These are phyloP conservation scores for Schizochytrium sp. DNA, from an alignment of 108 stramenopile species.

Conservation along the genomic window DNA sequence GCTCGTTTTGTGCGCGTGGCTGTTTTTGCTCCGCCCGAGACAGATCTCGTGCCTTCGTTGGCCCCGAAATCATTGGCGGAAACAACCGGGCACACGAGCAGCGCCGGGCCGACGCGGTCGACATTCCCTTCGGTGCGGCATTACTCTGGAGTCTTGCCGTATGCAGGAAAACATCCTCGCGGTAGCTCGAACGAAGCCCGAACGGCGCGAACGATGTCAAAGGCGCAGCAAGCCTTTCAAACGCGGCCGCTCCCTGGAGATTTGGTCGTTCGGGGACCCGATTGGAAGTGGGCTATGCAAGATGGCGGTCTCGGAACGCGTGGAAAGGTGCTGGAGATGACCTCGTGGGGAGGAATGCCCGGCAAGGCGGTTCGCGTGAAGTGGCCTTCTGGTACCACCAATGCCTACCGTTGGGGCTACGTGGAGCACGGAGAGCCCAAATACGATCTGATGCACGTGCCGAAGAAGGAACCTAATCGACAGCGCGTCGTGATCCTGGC, in stretches of 20 bases:
- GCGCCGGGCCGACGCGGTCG: not conserved
- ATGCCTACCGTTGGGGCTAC: not conserved
- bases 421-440: not conserved
- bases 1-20: not conserved
- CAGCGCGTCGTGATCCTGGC: not conserved
- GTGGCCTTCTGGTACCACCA: not conserved
- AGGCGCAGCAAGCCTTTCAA: not conserved
- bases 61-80: not conserved
- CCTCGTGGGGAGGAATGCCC: not conserved
- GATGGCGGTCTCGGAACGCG: conserved; percentile 7
- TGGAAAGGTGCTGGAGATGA: not conserved
- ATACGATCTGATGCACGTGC: not conserved
- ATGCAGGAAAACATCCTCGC: not conserved
- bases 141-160: not conserved
- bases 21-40: not conserved
- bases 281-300: not conserved
- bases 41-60: not conserved
- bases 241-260: not conserved
- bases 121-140: too few relatives aligned
- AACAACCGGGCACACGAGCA: not conserved
- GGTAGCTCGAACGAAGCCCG: not conserved
- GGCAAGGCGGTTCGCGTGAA: conserved; percentile 1
- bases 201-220: not conserved
- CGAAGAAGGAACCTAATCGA: not conserved
- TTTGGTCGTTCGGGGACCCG: not conserved